Percentiles rank a stretch among this genome's conserved stretches.
These are phyloP conservation scores for Eucalyptus polyanthemos DNA, from an alignment of 345 rosid species.

Conservation along the genomic window DNA sequence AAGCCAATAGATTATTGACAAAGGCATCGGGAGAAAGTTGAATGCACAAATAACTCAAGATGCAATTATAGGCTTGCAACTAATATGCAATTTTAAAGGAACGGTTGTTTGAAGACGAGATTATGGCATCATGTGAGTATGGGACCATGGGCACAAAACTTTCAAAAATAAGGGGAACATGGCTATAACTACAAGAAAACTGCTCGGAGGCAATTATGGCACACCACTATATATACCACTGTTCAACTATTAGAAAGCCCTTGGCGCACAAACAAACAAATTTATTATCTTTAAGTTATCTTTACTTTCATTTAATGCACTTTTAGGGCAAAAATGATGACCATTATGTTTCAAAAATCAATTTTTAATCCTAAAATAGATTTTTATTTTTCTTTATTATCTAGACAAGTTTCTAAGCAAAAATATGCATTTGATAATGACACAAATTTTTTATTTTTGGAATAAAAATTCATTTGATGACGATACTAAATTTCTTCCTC, in stretches of 20 bases:
- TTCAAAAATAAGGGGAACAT: background rate
- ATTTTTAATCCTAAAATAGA: no score
- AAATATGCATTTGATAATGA: no score
- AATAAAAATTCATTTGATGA: no score
- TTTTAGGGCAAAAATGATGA: no score
- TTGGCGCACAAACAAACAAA: background rate
- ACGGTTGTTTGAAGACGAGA: background rate
- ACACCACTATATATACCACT: background rate
- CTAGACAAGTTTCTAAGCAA: fast-evolving
- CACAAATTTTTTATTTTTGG: no score
- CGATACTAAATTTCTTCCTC: no score
- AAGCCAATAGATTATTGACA: background rate
- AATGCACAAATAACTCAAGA: background rate
- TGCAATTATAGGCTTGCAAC: no score
- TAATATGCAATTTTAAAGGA: background rate
- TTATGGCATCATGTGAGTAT: background rate
- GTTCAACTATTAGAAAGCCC: background rate
- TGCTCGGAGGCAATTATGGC: background rate
- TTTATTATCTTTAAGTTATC: background rate
- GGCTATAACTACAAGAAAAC: background rate
- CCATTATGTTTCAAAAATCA: no score
- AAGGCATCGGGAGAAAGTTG: background rate
- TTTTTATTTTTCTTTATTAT: no score
- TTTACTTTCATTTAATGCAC: background rate
- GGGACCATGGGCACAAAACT: background rate